These are phyloP conservation scores for Pholiota microspora DNA, from an alignment of 768 basidiomycete genomes.

Conservation along the genomic window DNA sequence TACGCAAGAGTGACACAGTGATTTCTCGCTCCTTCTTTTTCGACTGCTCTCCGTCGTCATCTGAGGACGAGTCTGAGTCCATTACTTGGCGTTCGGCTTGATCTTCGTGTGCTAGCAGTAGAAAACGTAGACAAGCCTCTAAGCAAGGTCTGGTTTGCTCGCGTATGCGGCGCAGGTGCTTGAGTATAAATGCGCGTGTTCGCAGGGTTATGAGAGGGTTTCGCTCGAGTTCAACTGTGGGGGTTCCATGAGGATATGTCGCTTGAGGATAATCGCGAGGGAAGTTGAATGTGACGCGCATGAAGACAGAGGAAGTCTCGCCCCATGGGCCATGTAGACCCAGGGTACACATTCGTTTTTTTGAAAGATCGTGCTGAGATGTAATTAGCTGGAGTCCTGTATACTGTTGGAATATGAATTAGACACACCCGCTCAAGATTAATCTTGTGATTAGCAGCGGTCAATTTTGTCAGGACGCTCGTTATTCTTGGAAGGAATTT, in stretches of 20 bases:
- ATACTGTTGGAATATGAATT: slow-evolving; percentile 1
- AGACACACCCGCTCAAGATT: slow-evolving; percentile 79
- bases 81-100: slow-evolving; percentile 36
- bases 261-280: slow-evolving; percentile 78
- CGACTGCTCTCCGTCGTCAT: slow-evolving; percentile 55
- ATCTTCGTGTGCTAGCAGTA: slow-evolving; percentile 69
- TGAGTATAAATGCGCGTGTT: slow-evolving; percentile 75
- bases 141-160: slow-evolving; percentile 79
- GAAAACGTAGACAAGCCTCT: slow-evolving; percentile 78
- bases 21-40: slow-evolving; percentile 43
- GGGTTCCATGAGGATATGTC: slow-evolving; percentile 59
- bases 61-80: slow-evolving; percentile 66
- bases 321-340: slow-evolving; percentile 92
- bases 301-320: slow-evolving; percentile 78
- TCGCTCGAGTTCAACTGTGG: slow-evolving; percentile 79
- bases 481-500: slow-evolving; percentile 57
- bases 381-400: neutral
- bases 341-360: slow-evolving; percentile 78
- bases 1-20: slow-evolving; percentile 54
- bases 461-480: slow-evolving; percentile 64
- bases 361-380: slow-evolving; percentile 60
- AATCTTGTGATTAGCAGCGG: slow-evolving; percentile 54
- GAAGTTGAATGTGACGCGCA: slow-evolving; percentile 87
- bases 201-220: slow-evolving; percentile 77
- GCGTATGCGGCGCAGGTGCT: slow-evolving; percentile 69